Conservation (phyloP, 768 basidiomycete species). For the Sporobolomyces phaffii region DNA sequence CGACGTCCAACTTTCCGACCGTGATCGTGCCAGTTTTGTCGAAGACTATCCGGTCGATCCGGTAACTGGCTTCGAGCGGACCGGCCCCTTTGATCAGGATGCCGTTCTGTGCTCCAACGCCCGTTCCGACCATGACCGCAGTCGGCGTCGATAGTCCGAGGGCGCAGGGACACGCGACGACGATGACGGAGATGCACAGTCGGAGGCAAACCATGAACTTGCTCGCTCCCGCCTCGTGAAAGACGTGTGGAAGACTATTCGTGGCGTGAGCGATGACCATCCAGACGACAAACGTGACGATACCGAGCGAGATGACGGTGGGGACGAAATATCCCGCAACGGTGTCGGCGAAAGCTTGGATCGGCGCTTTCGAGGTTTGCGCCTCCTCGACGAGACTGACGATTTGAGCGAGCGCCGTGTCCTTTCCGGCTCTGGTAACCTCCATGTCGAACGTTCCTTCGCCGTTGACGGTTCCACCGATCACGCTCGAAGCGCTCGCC, state of each 20-base stretch:
- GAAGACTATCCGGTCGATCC: conserved; percentile 71
- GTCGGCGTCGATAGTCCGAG: conserved; percentile 93
- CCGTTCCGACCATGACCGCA: conserved; percentile 98
- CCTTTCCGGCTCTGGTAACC: conserved; percentile 89
- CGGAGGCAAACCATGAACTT: conserved; percentile 84
- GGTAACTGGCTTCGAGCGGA: conserved; percentile 82
- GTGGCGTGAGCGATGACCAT: conserved; percentile 63
- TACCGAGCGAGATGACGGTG: conserved; percentile 71
- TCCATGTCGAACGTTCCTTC: conserved; percentile 95
- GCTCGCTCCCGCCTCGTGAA: conserved; percentile 73
- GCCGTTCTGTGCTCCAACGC: conserved; percentile 91
- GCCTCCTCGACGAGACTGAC: conserved; percentile 96
- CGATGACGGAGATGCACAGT: conserved; percentile 94
- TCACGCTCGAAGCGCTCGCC: conserved; percentile 73
- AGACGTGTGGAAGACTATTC: conserved; percentile 69
- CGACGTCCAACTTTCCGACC: conserved; percentile 81
- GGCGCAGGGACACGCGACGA: conserved; percentile 97
- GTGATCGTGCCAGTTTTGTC: conserved; percentile 99
- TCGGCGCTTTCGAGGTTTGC: conserved; percentile 95
- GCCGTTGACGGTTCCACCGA: conserved; percentile 95
- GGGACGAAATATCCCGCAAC: conserved; percentile 96
- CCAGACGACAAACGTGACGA: conserved; percentile 78
- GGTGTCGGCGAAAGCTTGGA: conserved; percentile 91
- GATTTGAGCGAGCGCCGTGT: conserved; percentile 93
- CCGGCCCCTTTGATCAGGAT: conserved; percentile 96